A percentile compares a stretch with the other conserved stretches of the same genome.
Evolutionary conservation across 2,329 filamentous ascomycete genomes (phyloP).

Genomic region (Fusarium scirpi): DNA sequence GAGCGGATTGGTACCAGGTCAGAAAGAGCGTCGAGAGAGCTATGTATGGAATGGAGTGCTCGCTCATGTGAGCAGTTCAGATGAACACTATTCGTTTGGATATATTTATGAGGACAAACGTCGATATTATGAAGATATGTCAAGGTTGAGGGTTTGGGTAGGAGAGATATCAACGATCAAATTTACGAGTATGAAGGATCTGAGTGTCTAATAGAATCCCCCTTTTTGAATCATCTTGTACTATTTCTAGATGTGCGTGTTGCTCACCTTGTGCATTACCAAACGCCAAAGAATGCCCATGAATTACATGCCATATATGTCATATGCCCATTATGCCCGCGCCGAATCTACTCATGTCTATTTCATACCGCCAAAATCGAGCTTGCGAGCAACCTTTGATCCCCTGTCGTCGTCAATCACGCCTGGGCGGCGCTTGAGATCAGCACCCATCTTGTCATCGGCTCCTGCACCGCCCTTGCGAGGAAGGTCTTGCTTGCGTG

Average conservation of each 20-base stretch:
- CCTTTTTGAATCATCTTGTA: not conserved
- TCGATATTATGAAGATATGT: slow-evolving; percentile 30
- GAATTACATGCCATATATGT: slow-evolving; percentile 11
- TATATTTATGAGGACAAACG: slow-evolving; percentile 20
- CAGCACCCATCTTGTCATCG: slow-evolving; percentile 81
- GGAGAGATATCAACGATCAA: slow-evolving; percentile 11
- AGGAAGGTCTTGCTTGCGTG: slow-evolving; percentile 83
- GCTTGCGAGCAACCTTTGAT: slow-evolving; percentile 82
- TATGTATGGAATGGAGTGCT: slow-evolving; percentile 96
- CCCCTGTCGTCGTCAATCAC: slow-evolving; percentile 75
- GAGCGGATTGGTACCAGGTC: slow-evolving; percentile 95
- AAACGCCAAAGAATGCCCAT: slow-evolving; percentile 34
- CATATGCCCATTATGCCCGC: not conserved
- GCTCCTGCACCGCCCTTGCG: slow-evolving; percentile 79
- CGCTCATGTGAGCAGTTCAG: slow-evolving; percentile 73
- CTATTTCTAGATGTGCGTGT: slow-evolving; percentile 6
- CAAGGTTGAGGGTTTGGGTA: slow-evolving; percentile 24
- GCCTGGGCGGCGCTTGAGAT: slow-evolving; percentile 79
- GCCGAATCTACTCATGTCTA: not conserved
- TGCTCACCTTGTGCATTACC: slow-evolving; percentile 3
- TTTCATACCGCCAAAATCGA: slow-evolving; percentile 75
- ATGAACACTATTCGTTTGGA: slow-evolving; percentile 6
- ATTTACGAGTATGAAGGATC: slow-evolving; percentile 30
- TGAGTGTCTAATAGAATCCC: slow-evolving; percentile 20
- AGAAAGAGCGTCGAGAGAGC: slow-evolving; percentile 90